Conservation (phyloP, 2,329 filamentous ascomycete genomes). For the Fusarium xylarioides region DNA sequence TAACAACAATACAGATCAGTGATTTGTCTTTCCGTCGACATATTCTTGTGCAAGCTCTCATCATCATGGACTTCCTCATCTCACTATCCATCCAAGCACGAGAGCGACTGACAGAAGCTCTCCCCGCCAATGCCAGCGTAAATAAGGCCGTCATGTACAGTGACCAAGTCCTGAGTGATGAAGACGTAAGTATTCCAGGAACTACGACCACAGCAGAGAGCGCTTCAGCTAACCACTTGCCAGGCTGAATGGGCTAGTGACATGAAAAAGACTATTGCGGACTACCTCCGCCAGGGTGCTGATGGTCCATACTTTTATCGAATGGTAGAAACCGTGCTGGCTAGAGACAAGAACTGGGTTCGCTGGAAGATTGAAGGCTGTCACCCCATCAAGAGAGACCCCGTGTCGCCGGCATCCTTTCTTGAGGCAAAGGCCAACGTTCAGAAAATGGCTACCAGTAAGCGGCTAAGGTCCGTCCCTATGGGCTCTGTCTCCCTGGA, state of each 20-base stretch:
- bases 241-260: constrained; percentile 84
- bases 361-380: constrained; percentile 98
- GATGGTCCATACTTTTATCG: constrained; percentile 95
- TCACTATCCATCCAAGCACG: constrained; percentile 86
- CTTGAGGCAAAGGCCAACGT: constrained; percentile 73
- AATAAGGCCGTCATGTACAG: constrained; percentile 91
- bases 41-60: constrained; percentile 93
- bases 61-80: constrained; percentile 94
- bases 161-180: constrained; percentile 76
- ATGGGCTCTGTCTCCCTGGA: constrained; percentile 79
- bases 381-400: constrained; percentile 80
- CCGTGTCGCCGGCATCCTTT: constrained; percentile 75
- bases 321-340: constrained; percentile 95
- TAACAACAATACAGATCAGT: constrained; percentile 68
- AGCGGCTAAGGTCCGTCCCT: constrained; percentile 73
- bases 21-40: constrained; percentile 94
- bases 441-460: constrained; percentile 73
- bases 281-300: constrained; percentile 80
- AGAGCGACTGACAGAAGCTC: constrained; percentile 62
- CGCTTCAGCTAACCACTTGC: constrained; percentile 11
- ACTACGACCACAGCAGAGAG: neutral
- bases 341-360: constrained; percentile 98
- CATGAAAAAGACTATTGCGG: constrained; percentile 81
- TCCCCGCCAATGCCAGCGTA: constrained; percentile 69
- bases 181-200: constrained; percentile 71